A percentile compares a stretch with the other conserved stretches of the same genome.
phyloP scores from a whole-genome alignment of 2,329 filamentous ascomycete genomes.

The Aureobasidium sp. region DNA sequence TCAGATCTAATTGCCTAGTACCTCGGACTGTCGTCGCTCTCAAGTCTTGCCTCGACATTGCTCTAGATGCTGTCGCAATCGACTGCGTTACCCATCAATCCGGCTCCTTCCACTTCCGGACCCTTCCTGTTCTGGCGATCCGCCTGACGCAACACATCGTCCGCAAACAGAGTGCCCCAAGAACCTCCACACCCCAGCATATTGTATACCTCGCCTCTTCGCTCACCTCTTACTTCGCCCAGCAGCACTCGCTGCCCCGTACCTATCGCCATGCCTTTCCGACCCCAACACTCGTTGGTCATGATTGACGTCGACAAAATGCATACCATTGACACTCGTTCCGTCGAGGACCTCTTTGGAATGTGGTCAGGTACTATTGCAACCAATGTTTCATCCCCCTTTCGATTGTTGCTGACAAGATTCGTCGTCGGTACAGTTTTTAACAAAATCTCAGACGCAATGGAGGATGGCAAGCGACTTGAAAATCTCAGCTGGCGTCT shows the following conservation, averaged over 20 bases:
- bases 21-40: not conserved
- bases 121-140: slow-evolving; percentile 1
- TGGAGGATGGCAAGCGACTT: slow-evolving; percentile 83
- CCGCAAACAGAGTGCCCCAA: slow-evolving; percentile 6
- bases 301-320: slow-evolving; percentile 88
- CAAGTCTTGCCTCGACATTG: not conserved
- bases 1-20: not conserved
- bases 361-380: slow-evolving; percentile 81
- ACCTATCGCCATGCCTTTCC: slow-evolving; percentile 63
- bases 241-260: slow-evolving; percentile 4
- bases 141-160: slow-evolving; percentile 5
- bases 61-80: slow-evolving; percentile 3
- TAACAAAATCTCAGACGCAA: slow-evolving; percentile 84
- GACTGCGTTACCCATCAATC: not conserved
- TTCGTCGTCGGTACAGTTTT: slow-evolving; percentile 46
- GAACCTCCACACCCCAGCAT: not conserved
- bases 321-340: slow-evolving; percentile 88
- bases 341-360: slow-evolving; percentile 86
- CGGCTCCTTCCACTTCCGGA: not conserved
- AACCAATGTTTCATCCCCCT: not conserved
- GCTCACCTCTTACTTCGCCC: not conserved
- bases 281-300: slow-evolving; percentile 75
- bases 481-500: slow-evolving; percentile 95
- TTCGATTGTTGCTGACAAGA: slow-evolving; percentile 9
- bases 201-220: not conserved